Base-by-base conservation (phyloP, 1,284 basidiomycete genomes). In the Ustilago shanxiensis region DNA sequence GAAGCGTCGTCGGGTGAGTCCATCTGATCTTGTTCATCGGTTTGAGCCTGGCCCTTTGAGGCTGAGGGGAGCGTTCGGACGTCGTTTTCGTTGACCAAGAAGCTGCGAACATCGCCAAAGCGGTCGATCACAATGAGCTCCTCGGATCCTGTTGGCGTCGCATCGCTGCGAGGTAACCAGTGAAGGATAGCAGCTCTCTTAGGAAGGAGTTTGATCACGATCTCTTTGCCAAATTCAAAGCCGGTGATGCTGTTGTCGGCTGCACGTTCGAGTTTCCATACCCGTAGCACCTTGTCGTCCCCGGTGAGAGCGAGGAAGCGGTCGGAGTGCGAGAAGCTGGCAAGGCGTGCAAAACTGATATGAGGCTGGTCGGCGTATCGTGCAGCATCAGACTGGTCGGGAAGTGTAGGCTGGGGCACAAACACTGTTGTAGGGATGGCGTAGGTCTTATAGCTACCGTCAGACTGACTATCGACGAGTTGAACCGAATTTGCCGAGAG, bases 281-380 rank as follows among this genome's bases (percentile, higher is more conserved):
- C 78, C 26, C 80, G 79, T 45, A 84, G 60, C 41, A 74, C 69
- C 63, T 84, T 84, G 74, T 84, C 83, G 72, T 84, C 83, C 28
- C 81, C 82, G 4, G 80, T 80, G 13, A 83, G 60, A 7, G 81
- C 83, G 20, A 83, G 71, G 58, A 70, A 79, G 20, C 60, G 59
- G 24, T 77, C 76, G 33, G 66, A 73, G 44, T 66, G 79, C 55
- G 81, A 80, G 37, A 83, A 72, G 49, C 75, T 70, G 37, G 78
- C 76, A 50, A 80, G 63, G 4, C 81, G 71, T 10, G 81, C 79
- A 47, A 82, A 82, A 47, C 66, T 70, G 66, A 79, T 76, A 39
- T 69, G 70, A 6, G 70, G 70, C 18, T 69, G 41, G 18, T 69
- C 63, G 22, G 75, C 70, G 41, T 66, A 68, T 4, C 66, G 55